phyloP scores from a whole-genome alignment of 2,329 filamentous ascomycete genomes.

The Trichophyton verrucosum region DNA sequence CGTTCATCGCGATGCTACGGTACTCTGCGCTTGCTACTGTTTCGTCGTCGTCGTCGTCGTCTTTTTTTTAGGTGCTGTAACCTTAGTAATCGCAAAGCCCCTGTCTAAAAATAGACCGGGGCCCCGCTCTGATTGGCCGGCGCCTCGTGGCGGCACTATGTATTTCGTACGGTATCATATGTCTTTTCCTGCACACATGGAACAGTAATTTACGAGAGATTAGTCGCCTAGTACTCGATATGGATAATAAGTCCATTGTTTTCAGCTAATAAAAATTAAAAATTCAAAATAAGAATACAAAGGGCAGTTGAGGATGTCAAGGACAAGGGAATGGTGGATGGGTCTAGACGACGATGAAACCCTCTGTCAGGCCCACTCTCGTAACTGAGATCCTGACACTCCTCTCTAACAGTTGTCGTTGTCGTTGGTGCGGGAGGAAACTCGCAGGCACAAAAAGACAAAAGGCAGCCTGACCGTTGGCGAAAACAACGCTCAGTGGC shows the following conservation, averaged over 20 bases:
- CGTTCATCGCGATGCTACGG: neutral
- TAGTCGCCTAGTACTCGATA: neutral
- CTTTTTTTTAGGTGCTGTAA: neutral
- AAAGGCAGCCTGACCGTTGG: neutral
- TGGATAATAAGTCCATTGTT: too few species aligned
- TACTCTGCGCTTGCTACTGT: neutral
- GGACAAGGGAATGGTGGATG: neutral
- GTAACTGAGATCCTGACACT: neutral
- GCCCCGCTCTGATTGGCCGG: neutral
- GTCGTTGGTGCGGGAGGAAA: neutral
- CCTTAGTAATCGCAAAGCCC: neutral
- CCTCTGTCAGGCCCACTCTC: neutral
- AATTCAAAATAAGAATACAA: neutral
- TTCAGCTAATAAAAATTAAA: neutral
- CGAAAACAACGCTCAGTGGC: neutral
- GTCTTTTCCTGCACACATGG: neutral
- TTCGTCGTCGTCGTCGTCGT: neutral
- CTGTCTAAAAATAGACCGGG: neutral
- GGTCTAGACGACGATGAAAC: neutral
- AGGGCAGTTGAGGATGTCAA: neutral
- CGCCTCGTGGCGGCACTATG: neutral
- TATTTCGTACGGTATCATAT: neutral
- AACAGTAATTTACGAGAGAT: neutral
- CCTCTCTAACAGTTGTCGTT: neutral
- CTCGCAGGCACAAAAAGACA: neutral